Conservation (phyloP, 306 rosid species). For the Cotoneaster glaucophyllus region DNA sequence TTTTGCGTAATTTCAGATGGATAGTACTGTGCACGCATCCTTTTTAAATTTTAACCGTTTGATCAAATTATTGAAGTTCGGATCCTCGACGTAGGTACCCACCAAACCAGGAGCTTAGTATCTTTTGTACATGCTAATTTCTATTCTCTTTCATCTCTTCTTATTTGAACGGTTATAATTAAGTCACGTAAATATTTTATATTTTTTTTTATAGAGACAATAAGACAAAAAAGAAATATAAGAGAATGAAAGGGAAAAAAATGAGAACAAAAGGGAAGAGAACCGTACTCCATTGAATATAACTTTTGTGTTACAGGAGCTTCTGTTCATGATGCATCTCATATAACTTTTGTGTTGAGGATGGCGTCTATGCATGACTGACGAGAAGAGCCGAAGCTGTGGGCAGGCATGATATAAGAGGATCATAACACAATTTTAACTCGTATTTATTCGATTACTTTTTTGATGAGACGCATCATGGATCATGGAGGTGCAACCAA, state of each 20-base stretch:
- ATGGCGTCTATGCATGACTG: slow-evolving; percentile 75
- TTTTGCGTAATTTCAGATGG: no score
- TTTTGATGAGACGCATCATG: slow-evolving; percentile 14
- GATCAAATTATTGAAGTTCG: not conserved
- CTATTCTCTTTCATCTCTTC: rapidly evolving
- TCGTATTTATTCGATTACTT: not conserved
- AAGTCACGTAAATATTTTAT: no score
- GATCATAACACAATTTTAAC: not conserved
- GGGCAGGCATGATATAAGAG: slow-evolving; percentile 42
- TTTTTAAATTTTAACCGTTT: no score
- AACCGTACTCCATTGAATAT: not conserved
- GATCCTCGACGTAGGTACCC: not conserved
- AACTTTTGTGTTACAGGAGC: slow-evolving; percentile 36
- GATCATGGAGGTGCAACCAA: slow-evolving; percentile 19
- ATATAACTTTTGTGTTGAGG: no score
- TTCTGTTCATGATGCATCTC: no score
- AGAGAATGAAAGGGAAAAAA: no score
- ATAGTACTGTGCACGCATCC: rapidly evolving
- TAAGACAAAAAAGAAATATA: no score
- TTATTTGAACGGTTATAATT: no score
- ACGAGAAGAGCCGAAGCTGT: slow-evolving; percentile 70
- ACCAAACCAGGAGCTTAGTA: not conserved
- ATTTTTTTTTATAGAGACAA: no score
- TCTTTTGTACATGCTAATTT: not conserved
- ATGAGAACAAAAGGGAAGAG: no score